Conservation (phyloP, 1,139 yeast genomes). For the Kurtzmaniella natalensis region DNA sequence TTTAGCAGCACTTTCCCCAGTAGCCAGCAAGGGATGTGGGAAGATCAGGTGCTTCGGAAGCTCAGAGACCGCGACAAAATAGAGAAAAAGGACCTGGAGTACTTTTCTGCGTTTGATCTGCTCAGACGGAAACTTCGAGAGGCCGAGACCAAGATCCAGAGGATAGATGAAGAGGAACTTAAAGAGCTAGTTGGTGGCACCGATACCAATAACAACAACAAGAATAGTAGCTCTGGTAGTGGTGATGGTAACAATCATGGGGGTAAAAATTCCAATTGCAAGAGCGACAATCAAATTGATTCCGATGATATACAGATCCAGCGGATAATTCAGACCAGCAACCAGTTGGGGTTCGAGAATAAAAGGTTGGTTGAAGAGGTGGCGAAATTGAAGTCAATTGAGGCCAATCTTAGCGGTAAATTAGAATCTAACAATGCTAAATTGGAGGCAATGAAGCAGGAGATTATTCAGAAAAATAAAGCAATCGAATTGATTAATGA, state of each 20-base stretch:
- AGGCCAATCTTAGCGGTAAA: background rate
- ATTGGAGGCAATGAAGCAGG: conserved; percentile 36
- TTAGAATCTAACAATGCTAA: conserved; percentile 21
- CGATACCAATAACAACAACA: too few species aligned
- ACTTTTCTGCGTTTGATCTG: conserved; percentile 31
- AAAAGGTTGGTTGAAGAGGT: conserved; percentile 6
- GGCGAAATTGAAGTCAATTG: conserved; percentile 13
- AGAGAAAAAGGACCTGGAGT: conserved; percentile 29
- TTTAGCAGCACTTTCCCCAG: too few species aligned
- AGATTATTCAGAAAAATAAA: conserved; percentile 48
- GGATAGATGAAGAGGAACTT: background rate
- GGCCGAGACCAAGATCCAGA: conserved; percentile 2
- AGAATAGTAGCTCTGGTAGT: too few species aligned
- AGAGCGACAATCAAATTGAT: background rate
- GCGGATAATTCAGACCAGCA: background rate
- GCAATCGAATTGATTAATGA: conserved; percentile 64
- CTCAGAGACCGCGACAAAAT: conserved; percentile 27
- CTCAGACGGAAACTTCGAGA: conserved; percentile 15
- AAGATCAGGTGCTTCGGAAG: conserved; percentile 20
- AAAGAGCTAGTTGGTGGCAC: too few species aligned
- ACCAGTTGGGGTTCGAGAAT: conserved; percentile 8
- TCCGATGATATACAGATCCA: background rate
- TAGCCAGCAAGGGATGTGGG: too few species aligned
- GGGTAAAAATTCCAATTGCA: too few species aligned
- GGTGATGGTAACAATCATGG: too few species aligned